phyloP scores from a whole-genome alignment of 345 rosid genomes.

The Heritiera littoralis region DNA sequence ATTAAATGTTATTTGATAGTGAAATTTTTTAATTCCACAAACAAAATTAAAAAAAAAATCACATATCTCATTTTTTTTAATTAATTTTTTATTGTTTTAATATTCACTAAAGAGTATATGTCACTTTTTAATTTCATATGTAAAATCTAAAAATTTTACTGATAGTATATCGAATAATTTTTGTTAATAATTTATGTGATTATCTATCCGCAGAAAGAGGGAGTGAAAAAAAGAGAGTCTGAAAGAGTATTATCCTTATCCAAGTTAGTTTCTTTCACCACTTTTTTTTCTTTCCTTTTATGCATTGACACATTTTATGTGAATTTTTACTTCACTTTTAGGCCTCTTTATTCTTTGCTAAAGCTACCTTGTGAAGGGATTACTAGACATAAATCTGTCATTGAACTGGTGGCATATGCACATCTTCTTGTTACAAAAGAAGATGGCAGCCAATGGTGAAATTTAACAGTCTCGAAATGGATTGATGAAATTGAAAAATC shows the following conservation, averaged over 20 bases:
- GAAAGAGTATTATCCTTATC: background rate
- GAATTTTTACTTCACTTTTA: slow-evolving; percentile 23
- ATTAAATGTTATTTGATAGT: no score
- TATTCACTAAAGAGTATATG: no score
- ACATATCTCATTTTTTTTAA: no score
- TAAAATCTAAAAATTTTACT: no score
- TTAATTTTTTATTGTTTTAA: no score
- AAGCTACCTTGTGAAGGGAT: slow-evolving; percentile 7
- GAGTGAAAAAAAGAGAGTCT: background rate
- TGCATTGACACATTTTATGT: slow-evolving; percentile 30
- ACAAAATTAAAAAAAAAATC: no score
- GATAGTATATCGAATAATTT: no score
- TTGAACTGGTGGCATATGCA: background rate
- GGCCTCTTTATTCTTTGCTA: slow-evolving; percentile 1
- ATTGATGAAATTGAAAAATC: background rate
- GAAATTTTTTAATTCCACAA: no score
- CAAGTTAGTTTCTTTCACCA: slow-evolving; percentile 9
- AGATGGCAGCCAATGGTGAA: background rate
- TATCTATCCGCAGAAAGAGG: background rate
- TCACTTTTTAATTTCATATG: no score
- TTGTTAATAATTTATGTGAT: background rate
- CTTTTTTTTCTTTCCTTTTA: background rate
- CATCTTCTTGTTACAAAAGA: background rate
- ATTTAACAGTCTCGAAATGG: background rate
- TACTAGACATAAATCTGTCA: background rate